Evolutionary conservation across 306 rosid species (phyloP).

Genomic region (Cyamopsis tetragonoloba): DNA sequence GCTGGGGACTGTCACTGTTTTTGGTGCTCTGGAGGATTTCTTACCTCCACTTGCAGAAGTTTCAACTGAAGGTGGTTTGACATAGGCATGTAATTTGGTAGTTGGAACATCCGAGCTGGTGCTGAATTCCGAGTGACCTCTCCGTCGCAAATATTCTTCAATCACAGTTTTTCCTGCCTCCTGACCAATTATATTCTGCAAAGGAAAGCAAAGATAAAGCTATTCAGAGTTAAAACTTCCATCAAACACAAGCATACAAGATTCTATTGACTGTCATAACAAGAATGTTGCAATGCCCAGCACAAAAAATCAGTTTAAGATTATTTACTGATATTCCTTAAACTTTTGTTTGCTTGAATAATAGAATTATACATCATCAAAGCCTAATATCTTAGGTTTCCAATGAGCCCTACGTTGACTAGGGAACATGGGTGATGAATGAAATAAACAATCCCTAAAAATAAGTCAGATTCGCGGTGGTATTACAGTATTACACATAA

Average conservation of each 20-base stretch:
- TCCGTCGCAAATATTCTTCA: conserved; percentile 63
- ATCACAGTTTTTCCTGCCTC: conserved; percentile 74
- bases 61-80: conserved; percentile 71
- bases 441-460: neutral
- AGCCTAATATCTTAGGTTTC: neutral
- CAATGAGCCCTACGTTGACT: neutral
- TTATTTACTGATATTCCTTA: neutral
- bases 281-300: neutral
- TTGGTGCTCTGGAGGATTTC: conserved; percentile 54
- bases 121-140: conserved; percentile 53
- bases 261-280: neutral
- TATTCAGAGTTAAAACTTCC: conserved; percentile 3
- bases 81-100: conserved; percentile 69
- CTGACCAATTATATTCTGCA: conserved; percentile 88
- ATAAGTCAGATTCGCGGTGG: too few relatives aligned
- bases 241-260: neutral
- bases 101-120: conserved; percentile 37
- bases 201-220: conserved; percentile 3
- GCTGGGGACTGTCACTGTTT: conserved; percentile 32
- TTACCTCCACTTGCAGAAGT: conserved; percentile 47
- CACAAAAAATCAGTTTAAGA: neutral
- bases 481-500: too few relatives aligned
- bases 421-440: neutral
- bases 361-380: too few relatives aligned
- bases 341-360: neutral